Percentiles rank a stretch among this genome's conserved stretches.
phyloP scores from a whole-genome alignment of 345 rosid genomes.

The Arabidopsis thaliana region TAIR10.1 NC_003076.8:535001-535500 shows the following conservation, averaged over 20 bases:
- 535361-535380: background rate
- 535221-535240: slow-evolving; percentile 43
- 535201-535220: slow-evolving; percentile 37
- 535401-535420: background rate
- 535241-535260: slow-evolving; percentile 39
- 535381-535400: background rate
- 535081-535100: slow-evolving; percentile 39
- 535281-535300: slow-evolving; percentile 26
- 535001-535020: slow-evolving; percentile 37
- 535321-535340: background rate
- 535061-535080: slow-evolving; percentile 47
- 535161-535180: slow-evolving; percentile 42
- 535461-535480: background rate
- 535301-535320: slow-evolving; percentile 5
- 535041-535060: slow-evolving; percentile 41
- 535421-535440: background rate
- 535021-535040: slow-evolving; percentile 29
- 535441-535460: background rate
- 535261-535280: slow-evolving; percentile 38
- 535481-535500: background rate
- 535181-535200: slow-evolving; percentile 30
- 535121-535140: slow-evolving; percentile 44
- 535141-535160: slow-evolving; percentile 38
- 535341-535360: background rate
- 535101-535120: slow-evolving; percentile 42